Conservation (phyloP, 805 yeast genomes). For the Saccharomycopsis javanensis region DNA sequence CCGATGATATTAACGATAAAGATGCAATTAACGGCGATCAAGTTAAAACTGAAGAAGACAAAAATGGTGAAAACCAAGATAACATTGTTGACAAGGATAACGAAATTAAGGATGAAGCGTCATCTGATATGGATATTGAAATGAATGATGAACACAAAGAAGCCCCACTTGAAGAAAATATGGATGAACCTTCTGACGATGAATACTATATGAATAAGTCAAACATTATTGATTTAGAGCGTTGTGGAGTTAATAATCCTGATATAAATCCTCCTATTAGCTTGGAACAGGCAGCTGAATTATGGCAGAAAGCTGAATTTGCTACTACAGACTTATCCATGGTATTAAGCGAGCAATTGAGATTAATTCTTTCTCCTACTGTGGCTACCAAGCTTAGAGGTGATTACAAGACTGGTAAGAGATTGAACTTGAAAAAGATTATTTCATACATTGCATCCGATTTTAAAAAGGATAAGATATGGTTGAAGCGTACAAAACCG, state of each 20-base stretch:
- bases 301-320: conserved; percentile 78
- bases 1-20: conserved; percentile 24
- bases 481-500: conserved; percentile 97
- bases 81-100: conserved; percentile 28
- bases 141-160: conserved; percentile 24
- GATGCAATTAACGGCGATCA: conserved; percentile 24
- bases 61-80: conserved; percentile 25
- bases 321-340: conserved; percentile 85
- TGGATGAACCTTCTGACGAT: conserved; percentile 24
- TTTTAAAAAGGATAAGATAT: conserved; percentile 93
- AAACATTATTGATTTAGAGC: conserved; percentile 21
- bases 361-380: conserved; percentile 91
- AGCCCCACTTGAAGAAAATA: conserved; percentile 23
- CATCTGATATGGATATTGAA: conserved; percentile 26
- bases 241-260: background rate
- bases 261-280: conserved; percentile 35
- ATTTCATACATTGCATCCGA: conserved; percentile 97
- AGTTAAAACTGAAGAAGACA: conserved; percentile 20
- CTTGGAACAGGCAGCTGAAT: conserved; percentile 56
- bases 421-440: conserved; percentile 94
- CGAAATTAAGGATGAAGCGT: conserved; percentile 35
- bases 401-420: conserved; percentile 94
- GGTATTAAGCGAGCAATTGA: conserved; percentile 80
- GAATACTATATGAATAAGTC: conserved; percentile 23
- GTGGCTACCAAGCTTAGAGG: conserved; percentile 91